Evolutionary conservation across 371 early-diverging fungal species (phyloP).

Genomic region (Mucor circinelloides): DNA sequence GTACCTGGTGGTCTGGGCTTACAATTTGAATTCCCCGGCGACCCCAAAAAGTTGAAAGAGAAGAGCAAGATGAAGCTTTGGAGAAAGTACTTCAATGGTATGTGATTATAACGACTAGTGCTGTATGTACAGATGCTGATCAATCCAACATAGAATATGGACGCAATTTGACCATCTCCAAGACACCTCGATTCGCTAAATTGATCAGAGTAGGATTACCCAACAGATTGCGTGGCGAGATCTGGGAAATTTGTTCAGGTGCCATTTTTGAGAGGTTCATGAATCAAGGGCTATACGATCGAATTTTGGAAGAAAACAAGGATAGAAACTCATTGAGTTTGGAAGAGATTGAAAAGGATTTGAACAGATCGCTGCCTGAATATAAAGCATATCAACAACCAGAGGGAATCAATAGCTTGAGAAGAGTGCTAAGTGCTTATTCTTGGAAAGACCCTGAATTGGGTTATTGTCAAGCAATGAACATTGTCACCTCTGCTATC

Average conservation of each 20-base stretch:
- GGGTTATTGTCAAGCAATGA: conserved; percentile 99
- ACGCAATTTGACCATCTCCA: conserved; percentile 85
- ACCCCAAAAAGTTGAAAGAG: conserved; percentile 73
- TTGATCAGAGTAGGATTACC: conserved; percentile 93
- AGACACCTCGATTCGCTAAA: conserved; percentile 83
- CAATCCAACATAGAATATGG: conserved; percentile 69
- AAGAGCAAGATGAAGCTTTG: conserved; percentile 78
- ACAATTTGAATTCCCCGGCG: conserved; percentile 85
- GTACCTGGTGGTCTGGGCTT: conserved; percentile 76
- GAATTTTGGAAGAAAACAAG: conserved; percentile 69
- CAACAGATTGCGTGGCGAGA: conserved; percentile 89
- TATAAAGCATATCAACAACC: conserved; percentile 90
- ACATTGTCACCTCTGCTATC: conserved; percentile 91
- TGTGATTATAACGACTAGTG: no score
- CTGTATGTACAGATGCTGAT: neutral
- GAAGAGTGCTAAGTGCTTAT: conserved; percentile 89
- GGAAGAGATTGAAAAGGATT: conserved; percentile 98
- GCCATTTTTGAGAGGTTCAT: conserved; percentile 86
- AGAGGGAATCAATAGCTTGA: conserved; percentile 89
- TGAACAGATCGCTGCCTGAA: conserved; percentile 92
- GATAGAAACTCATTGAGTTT: conserved; percentile 71
- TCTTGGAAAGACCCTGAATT: conserved; percentile 87
- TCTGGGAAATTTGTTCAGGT: conserved; percentile 96
- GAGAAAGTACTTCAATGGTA: conserved; percentile 72
- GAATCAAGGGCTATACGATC: conserved; percentile 82